Conservation (phyloP, 345 rosid species). For the Lepidium sativum region DNA sequence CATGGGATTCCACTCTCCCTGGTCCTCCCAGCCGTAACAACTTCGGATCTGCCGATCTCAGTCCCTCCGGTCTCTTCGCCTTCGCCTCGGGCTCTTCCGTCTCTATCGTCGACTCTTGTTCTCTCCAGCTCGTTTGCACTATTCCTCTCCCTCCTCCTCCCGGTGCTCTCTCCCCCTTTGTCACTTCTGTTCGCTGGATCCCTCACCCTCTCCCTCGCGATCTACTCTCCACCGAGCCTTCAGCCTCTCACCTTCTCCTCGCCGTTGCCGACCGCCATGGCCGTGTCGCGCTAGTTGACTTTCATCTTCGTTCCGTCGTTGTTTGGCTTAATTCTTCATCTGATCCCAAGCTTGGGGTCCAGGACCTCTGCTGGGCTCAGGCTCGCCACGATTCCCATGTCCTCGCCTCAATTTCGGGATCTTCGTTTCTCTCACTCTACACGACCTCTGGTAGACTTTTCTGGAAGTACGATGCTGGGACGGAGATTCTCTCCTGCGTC, state of each 20-base stretch:
- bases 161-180: slow-evolving; percentile 65
- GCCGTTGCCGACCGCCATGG: slow-evolving; percentile 97
- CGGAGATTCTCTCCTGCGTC: slow-evolving; percentile 69
- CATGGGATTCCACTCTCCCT: slow-evolving; percentile 71
- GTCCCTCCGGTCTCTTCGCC: slow-evolving; percentile 74
- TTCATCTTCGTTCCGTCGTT: slow-evolving; percentile 54
- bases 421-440: slow-evolving; percentile 61
- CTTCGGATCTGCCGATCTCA: slow-evolving; percentile 78
- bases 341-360: slow-evolving; percentile 59
- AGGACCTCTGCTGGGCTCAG: slow-evolving; percentile 82
- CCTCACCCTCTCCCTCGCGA: slow-evolving; percentile 73
- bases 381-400: slow-evolving; percentile 43
- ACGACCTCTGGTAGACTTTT: slow-evolving; percentile 35
- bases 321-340: slow-evolving; percentile 50
- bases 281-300: slow-evolving; percentile 73
- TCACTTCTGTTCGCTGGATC: slow-evolving; percentile 83
- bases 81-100: slow-evolving; percentile 81
- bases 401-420: slow-evolving; percentile 67
- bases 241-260: slow-evolving; percentile 63
- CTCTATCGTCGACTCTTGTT: slow-evolving; percentile 63
- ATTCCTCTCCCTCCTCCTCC: slow-evolving; percentile 74
- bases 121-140: slow-evolving; percentile 76
- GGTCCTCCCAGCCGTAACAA: slow-evolving; percentile 93
- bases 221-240: slow-evolving; percentile 70
- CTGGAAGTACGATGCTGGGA: slow-evolving; percentile 76